phyloP scores from a whole-genome alignment of 306 rosid genomes.

The Rosa persica region DNA sequence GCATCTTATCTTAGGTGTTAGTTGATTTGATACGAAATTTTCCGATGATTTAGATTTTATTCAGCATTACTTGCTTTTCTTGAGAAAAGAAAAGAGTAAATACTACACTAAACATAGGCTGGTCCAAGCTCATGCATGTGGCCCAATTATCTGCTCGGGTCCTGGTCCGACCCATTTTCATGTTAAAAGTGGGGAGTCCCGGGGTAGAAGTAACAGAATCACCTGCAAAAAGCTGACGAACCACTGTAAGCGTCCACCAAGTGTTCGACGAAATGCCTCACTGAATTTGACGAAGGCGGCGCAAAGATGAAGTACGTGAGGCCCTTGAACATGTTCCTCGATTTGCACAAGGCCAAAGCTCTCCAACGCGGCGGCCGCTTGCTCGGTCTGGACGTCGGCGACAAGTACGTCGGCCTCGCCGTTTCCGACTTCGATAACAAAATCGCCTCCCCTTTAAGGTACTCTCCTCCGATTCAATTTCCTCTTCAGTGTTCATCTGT shows the following conservation, averaged over 20 bases:
- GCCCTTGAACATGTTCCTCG: conserved; percentile 59
- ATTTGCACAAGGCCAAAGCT: conserved; percentile 31
- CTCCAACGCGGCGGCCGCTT: conserved; percentile 51
- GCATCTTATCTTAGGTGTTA: no score
- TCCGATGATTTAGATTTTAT: no score
- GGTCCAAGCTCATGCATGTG: no score
- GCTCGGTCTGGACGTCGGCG: conserved; percentile 87
- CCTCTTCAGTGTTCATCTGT: not conserved
- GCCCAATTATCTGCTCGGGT: no score
- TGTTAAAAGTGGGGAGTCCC: no score
- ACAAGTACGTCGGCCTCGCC: conserved; percentile 75
- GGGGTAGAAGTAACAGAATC: no score
- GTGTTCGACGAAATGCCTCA: conserved; percentile 18
- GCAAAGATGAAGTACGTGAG: conserved; percentile 50
- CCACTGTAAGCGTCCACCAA: not conserved
- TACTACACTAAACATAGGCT: no score
- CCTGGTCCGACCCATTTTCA: no score
- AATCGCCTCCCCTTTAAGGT: conserved; percentile 74
- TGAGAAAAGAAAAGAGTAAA: no score
- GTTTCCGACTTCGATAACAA: conserved; percentile 61
- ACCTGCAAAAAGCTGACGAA: no score
- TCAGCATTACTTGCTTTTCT: no score
- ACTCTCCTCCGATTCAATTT: not conserved
- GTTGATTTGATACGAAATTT: no score
- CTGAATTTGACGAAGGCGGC: not conserved